Evolutionary conservation across 2,329 filamentous ascomycete species (phyloP).

Genomic region (Teratosphaeria pseudoeucalypti): DNA sequence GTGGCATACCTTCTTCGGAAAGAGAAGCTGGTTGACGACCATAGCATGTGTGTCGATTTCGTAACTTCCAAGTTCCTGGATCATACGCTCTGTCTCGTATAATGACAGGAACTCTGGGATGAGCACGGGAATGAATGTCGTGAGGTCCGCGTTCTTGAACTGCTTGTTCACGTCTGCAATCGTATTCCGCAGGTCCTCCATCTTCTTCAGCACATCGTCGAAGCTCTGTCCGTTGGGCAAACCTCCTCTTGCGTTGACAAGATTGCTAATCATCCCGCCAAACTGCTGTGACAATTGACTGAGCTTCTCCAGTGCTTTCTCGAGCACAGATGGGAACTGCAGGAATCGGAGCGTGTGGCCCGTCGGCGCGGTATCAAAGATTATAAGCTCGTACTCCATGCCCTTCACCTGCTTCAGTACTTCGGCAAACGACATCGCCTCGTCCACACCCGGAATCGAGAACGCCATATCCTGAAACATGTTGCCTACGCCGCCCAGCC

Average conservation of each 20-base stretch:
- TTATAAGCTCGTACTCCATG: constrained; percentile 95
- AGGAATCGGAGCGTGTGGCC: constrained; percentile 97
- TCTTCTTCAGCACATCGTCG: constrained; percentile 84
- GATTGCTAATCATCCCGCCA: constrained; percentile 86
- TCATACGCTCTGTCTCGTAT: constrained; percentile 99
- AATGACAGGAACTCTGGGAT: constrained; percentile 94
- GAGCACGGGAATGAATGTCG: constrained; percentile 95
- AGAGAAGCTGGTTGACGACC: constrained; percentile 95
- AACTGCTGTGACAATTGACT: constrained; percentile 91
- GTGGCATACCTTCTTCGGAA: constrained; percentile 54
- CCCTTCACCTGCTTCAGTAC: constrained; percentile 99
- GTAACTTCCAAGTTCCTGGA: constrained; percentile 89
- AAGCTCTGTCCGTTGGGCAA: constrained; percentile 90
- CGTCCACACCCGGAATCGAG: constrained; percentile 94
- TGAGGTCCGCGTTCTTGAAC: constrained; percentile 93
- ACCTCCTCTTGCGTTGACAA: constrained; percentile 66
- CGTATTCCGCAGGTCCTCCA: constrained; percentile 84
- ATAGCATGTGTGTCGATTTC: constrained; percentile 94
- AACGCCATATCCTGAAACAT: constrained; percentile 99
- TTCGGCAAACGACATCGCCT: constrained; percentile 99
- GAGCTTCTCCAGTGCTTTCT: constrained; percentile 96
- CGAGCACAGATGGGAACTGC: constrained; percentile 93
- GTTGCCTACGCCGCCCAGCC: constrained; percentile 62
- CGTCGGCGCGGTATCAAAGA: constrained; percentile 97
- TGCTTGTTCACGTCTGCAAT: constrained; percentile 94